phyloP scores from a whole-genome alignment of 148 eudicot species.

The Hydrangea macrophylla region DNA sequence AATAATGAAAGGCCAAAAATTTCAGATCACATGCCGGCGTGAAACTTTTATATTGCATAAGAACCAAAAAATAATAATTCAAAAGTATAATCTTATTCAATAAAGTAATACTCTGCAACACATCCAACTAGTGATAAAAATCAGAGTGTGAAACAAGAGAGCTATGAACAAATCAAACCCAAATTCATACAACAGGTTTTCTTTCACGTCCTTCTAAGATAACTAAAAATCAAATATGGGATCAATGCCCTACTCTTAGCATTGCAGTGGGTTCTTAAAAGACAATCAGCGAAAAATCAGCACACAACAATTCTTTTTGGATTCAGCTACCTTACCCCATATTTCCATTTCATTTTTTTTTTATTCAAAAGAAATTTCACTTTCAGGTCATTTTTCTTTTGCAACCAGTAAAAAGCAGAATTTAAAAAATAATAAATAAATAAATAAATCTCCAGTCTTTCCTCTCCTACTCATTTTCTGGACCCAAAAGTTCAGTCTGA shows the following conservation, averaged over 20 bases:
- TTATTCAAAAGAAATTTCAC: not conserved
- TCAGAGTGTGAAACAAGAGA: not conserved
- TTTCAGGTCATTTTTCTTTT: too few species aligned
- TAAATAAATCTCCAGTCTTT: too few species aligned
- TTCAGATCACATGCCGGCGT: not conserved
- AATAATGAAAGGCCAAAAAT: not conserved
- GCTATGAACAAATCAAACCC: too few species aligned
- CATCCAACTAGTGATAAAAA: not conserved
- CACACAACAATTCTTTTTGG: too few species aligned
- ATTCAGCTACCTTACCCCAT: not conserved
- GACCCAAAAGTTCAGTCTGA: not conserved
- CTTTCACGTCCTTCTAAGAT: not conserved
- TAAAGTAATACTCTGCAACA: too few species aligned
- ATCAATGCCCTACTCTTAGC: not conserved
- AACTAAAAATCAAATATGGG: too few species aligned
- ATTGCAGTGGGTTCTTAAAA: not conserved
- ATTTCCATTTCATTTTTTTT: not conserved
- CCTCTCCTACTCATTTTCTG: not conserved
- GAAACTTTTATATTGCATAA: not conserved
- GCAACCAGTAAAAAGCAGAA: too few species aligned
- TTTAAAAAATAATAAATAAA: too few species aligned
- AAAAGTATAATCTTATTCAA: too few species aligned
- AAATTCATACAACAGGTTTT: too few species aligned
- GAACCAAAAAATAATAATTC: not conserved
- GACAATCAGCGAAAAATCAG: not conserved